A percentile compares a stretch with the other conserved stretches of the same genome.
Conservation (phyloP, 2,329 filamentous ascomycete genomes). For the Fusarium multiceps region DNA sequence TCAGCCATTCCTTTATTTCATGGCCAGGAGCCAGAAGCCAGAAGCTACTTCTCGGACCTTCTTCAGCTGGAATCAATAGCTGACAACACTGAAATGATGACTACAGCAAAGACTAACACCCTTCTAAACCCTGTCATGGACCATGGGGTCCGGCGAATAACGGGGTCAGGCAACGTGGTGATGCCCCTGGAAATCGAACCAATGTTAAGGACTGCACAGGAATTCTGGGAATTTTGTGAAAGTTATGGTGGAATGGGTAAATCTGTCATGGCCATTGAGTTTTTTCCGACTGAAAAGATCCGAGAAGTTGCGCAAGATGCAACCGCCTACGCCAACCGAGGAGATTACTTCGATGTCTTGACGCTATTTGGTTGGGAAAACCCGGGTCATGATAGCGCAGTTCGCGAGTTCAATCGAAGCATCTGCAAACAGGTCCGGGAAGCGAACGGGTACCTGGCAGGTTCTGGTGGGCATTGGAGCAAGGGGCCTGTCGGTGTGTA, state of each 20-base stretch:
- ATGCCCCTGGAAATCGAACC: constrained; percentile 52
- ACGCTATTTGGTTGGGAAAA: constrained; percentile 56
- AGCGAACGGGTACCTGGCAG: constrained; percentile 41
- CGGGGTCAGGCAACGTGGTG: constrained; percentile 42
- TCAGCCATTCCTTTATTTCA: constrained; percentile 42
- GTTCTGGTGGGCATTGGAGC: constrained; percentile 19
- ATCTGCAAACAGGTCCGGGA: constrained; percentile 45
- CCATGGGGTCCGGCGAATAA: constrained; percentile 43
- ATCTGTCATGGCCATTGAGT: constrained; percentile 53
- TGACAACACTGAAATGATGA: constrained; percentile 34
- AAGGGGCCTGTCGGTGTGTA: constrained; percentile 45
- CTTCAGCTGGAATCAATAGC: constrained; percentile 18
- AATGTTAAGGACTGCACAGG: constrained; percentile 44
- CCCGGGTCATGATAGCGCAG: constrained; percentile 49
- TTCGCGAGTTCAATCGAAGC: constrained; percentile 54
- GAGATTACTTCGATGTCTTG: constrained; percentile 57
- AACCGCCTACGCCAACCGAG: constrained; percentile 60
- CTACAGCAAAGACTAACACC: constrained; percentile 37
- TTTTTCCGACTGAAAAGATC: constrained; percentile 55
- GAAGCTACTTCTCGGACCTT: constrained; percentile 37
- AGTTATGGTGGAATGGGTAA: constrained; percentile 35
- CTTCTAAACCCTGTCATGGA: constrained; percentile 42
- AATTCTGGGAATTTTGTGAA: constrained; percentile 46
- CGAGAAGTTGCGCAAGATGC: constrained; percentile 49
- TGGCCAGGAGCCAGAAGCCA: constrained; percentile 29